Evolutionary conservation across 257 asterid species (phyloP).

Genomic region (Capsicum rhomboideum): DNA sequence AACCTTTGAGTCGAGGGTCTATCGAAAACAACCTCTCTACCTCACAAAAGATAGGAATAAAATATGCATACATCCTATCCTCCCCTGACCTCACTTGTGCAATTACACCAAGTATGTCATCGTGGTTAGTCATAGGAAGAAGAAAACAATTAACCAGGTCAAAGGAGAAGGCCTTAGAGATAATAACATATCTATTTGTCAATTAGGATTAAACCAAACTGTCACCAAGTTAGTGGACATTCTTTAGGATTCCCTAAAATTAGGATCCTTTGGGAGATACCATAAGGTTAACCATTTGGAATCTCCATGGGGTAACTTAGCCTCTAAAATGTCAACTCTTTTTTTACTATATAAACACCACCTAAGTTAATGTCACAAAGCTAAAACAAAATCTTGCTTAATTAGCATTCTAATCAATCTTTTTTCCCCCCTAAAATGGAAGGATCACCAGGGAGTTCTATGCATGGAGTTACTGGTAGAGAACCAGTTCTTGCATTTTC

Average conservation of each 20-base stretch:
- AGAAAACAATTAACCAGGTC: too few species aligned
- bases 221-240: background rate
- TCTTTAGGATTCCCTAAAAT: background rate
- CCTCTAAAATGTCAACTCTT: conserved; percentile 22
- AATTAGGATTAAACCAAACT: background rate
- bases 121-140: too few species aligned
- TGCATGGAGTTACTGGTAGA: conserved; percentile 68
- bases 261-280: conserved; percentile 29
- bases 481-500: conserved; percentile 44
- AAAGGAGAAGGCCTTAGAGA: too few species aligned
- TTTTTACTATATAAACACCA: conserved; percentile 8
- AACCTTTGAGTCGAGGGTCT: too few species aligned
- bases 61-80: too few species aligned
- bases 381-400: background rate
- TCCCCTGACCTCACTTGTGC: too few species aligned
- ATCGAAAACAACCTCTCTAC: too few species aligned
- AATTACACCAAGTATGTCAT: too few species aligned
- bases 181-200: too few species aligned
- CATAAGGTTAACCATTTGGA: conserved; percentile 6
- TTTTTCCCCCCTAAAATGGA: background rate
- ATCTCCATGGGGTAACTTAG: conserved; percentile 4
- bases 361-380: background rate
- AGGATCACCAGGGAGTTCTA: conserved; percentile 33
- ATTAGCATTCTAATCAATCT: background rate
- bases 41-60: too few species aligned